Base-by-base conservation (phyloP, 176 grass and related monocot species). In the Saccharum officinarum region DNA sequence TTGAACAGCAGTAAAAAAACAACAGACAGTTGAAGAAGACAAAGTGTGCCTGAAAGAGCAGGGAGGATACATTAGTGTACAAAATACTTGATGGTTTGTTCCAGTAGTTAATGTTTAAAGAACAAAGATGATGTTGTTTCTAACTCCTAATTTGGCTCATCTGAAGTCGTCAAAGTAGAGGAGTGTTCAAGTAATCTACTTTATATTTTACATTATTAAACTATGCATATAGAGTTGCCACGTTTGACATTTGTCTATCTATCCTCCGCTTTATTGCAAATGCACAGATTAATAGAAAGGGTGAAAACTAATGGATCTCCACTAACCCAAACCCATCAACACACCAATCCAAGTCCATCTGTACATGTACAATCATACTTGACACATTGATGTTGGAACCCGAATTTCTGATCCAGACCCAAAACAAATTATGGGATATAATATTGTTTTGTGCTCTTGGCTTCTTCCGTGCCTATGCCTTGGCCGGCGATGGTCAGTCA, bases 201-300 rank as follows among this genome's bases (percentile, higher is more conserved):
- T 34, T 31, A 79, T 83, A 75, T 74, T 75, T 25, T 89, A 60
- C 20, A 57, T 44, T 73, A 79, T 87, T 83, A 39, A 61, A 75
- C 39, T 63, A 62, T 70, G 69, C 89, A 84, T 75, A 87, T 80
- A 87, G 80, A 69, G 89, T 84, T 54, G 89, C 54, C 80, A 80
- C 49, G 62, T 83, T 87, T 90, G 84, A 87, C 75, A 90, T 87
- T 84, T 90, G 80, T 87, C 89, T 84, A 52, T 17, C 46, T 13
- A 67, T 78, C 73, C 79, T 64, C 61, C 4, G 7, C 55, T 74
- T 83, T 7, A 46, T 57, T 67, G 45, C 54, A 78, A 80, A 89
- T 75, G 62, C 61, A 85, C 28, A 67, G 47, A 68, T 52, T 36
- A 76, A 63, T 59, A 63, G 12, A 54, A 54, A 37, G 40, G 20